phyloP scores from a whole-genome alignment of 208 protist species.

The Wallacemonas rigidus region DNA sequence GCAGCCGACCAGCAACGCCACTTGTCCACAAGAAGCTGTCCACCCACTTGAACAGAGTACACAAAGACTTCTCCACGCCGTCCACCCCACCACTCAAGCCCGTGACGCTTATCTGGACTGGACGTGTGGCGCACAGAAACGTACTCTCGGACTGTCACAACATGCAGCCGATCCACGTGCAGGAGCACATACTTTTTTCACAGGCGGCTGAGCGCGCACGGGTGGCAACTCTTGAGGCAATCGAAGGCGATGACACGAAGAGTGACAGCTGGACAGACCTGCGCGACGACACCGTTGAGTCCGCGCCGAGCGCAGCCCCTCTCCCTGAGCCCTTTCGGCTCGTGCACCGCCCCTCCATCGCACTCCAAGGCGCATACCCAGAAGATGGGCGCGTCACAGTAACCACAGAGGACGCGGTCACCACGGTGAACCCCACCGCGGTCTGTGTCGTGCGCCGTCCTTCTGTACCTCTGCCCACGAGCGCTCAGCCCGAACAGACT shows the following conservation, averaged over 20 bases:
- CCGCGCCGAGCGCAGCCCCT: not conserved
- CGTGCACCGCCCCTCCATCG: not conserved
- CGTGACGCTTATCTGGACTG: slow-evolving; percentile 10
- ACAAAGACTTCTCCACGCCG: slow-evolving; percentile 1
- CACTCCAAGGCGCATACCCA: not conserved
- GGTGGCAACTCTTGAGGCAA: not conserved
- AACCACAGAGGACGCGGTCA: not conserved
- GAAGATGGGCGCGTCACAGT: not conserved
- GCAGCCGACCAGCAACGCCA: slow-evolving; percentile 1
- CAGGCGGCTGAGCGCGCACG: not conserved
- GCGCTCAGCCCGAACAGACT: not conserved
- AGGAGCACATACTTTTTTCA: slow-evolving; percentile 8
- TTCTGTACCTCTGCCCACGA: not conserved
- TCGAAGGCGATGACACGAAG: not conserved
- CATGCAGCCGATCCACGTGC: slow-evolving; percentile 1
- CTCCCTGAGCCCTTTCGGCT: not conserved
- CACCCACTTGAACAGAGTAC: slow-evolving; percentile 1
- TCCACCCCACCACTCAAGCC: not conserved
- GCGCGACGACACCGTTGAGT: not conserved
- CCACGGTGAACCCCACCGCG: not conserved
- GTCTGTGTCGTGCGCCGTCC: not conserved
- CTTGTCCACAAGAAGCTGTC: slow-evolving; percentile 16
- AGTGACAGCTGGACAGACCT: not conserved
- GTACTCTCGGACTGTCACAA: not conserved
- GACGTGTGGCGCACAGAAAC: slow-evolving; percentile 6